Evolutionary conservation across 495 filamentous ascomycete species (phyloP).

Genomic region (Copromyces sp.): DNA sequence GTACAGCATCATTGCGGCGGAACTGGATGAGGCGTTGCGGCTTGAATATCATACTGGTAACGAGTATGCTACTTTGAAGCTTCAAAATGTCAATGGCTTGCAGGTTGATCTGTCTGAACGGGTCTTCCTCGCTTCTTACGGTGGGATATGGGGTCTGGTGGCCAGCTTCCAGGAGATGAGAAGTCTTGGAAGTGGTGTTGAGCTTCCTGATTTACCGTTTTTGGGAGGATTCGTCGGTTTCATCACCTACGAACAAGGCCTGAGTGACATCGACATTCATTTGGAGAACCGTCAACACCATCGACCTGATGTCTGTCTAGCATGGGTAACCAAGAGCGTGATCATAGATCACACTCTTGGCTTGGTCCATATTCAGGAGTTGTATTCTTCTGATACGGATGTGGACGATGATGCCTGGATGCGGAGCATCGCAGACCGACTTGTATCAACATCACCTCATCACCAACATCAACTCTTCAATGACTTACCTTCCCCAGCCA

Average conservation of each 20-base stretch:
- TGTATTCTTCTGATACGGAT: slow-evolving; percentile 29
- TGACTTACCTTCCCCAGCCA: background rate
- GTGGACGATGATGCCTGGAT: slow-evolving; percentile 22
- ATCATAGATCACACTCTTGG: slow-evolving; percentile 63
- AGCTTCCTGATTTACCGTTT: slow-evolving; percentile 45
- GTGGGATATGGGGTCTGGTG: slow-evolving; percentile 46
- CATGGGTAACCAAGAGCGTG: slow-evolving; percentile 69
- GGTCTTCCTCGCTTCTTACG: slow-evolving; percentile 21
- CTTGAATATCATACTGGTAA: slow-evolving; percentile 44
- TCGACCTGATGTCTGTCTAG: slow-evolving; percentile 63
- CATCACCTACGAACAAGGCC: slow-evolving; percentile 78
- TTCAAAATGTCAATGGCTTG: slow-evolving; percentile 3
- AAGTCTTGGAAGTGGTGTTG: slow-evolving; percentile 22
- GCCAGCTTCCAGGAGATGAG: slow-evolving; percentile 47
- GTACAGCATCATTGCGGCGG: slow-evolving; percentile 58
- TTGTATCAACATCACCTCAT: slow-evolving; percentile 13
- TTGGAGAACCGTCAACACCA: slow-evolving; percentile 23
- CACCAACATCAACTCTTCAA: background rate
- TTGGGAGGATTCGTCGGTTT: slow-evolving; percentile 87
- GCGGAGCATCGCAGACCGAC: slow-evolving; percentile 19
- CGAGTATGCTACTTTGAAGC: slow-evolving; percentile 21
- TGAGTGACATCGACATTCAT: slow-evolving; percentile 48
- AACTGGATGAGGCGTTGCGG: slow-evolving; percentile 40
- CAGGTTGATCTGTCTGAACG: slow-evolving; percentile 10
- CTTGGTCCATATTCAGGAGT: slow-evolving; percentile 54